Conservation (phyloP, 345 rosid species). For the Lepidium aucheri region DNA sequence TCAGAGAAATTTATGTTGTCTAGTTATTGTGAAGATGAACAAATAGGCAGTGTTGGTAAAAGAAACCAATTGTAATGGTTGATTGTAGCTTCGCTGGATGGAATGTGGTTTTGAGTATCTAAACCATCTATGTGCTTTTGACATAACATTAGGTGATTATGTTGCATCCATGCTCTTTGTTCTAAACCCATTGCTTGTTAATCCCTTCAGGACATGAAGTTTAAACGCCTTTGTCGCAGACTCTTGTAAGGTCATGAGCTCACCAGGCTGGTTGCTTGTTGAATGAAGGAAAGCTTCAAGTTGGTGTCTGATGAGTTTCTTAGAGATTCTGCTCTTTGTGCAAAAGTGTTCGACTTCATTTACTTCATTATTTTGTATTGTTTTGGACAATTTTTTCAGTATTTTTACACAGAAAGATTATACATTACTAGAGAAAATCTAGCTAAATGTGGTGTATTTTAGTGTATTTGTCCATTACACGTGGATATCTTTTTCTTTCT, state of each 20-base stretch:
- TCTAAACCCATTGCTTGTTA: background rate
- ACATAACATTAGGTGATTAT: background rate
- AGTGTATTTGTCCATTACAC: slow-evolving; percentile 15
- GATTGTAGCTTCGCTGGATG: background rate
- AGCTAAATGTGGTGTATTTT: slow-evolving; percentile 13
- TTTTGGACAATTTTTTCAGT: slow-evolving; percentile 6
- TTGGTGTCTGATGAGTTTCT: background rate
- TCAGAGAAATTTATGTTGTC: background rate
- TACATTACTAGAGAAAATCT: slow-evolving; percentile 22
- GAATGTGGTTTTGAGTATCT: background rate
- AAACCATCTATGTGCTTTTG: background rate
- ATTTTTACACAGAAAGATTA: slow-evolving; percentile 10
- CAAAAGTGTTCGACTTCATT: background rate
- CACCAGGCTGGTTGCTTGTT: slow-evolving; percentile 5
- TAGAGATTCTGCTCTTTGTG: slow-evolving; percentile 3
- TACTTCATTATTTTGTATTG: slow-evolving; percentile 6
- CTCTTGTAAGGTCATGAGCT: slow-evolving; percentile 5
- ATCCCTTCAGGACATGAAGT: background rate
- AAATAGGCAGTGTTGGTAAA: background rate
- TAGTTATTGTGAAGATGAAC: too few relatives aligned
- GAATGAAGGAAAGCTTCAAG: background rate
- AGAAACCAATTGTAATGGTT: too few relatives aligned
- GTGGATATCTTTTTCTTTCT: background rate
- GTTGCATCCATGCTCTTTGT: background rate
- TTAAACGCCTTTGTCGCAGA: background rate